Evolutionary conservation across 2,329 filamentous ascomycete species (phyloP).

Genomic region (Hypoxylon sp.): DNA sequence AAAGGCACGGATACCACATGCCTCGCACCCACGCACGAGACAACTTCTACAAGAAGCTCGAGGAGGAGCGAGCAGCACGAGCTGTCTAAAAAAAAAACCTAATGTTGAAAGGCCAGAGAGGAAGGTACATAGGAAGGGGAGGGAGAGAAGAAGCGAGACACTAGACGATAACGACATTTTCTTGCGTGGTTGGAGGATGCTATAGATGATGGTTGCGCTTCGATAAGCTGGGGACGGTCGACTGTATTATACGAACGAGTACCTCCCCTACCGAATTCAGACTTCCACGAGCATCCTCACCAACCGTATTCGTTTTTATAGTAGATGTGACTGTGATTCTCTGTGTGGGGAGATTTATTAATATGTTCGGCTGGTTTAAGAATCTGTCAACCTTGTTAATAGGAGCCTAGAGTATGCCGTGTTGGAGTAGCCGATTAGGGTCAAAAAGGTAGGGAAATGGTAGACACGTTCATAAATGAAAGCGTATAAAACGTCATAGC

Average conservation of each 20-base stretch:
- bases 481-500: background rate
- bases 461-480: background rate
- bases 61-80: conserved; percentile 67
- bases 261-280: conserved; percentile 42
- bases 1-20: conserved; percentile 75
- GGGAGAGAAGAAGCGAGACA: conserved; percentile 21
- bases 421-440: background rate
- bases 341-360: background rate
- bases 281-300: conserved; percentile 37
- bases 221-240: conserved; percentile 39
- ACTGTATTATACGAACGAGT: conserved; percentile 49
- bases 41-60: conserved; percentile 70
- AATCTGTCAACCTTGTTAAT: background rate
- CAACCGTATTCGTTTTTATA: background rate
- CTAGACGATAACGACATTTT: conserved; percentile 41
- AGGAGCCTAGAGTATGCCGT: background rate
- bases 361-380: too few species aligned
- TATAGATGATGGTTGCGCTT: conserved; percentile 43
- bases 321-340: background rate
- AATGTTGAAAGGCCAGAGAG: conserved; percentile 1
- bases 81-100: conserved; percentile 38
- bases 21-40: conserved; percentile 72
- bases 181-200: conserved; percentile 25
- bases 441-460: background rate
- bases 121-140: conserved; percentile 11